phyloP scores from a whole-genome alignment of 805 yeast genomes.

The Cyberlindnera meyerae region DNA sequence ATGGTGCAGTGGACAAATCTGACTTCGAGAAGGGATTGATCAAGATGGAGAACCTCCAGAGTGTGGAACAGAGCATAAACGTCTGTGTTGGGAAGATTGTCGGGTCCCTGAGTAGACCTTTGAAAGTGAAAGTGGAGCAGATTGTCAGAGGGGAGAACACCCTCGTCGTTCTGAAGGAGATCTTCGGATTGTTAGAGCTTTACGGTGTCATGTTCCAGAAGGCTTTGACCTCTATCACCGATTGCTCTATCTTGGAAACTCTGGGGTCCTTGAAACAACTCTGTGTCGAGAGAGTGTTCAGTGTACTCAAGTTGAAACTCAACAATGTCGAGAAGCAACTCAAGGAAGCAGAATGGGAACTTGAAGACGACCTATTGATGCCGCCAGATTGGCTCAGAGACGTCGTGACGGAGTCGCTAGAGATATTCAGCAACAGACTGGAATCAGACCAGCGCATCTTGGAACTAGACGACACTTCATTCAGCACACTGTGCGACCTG shows the following conservation, averaged over 20 bases:
- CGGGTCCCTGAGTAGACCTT: conserved; percentile 51
- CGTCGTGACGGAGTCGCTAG: conserved; percentile 56
- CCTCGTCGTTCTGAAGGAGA: conserved; percentile 48
- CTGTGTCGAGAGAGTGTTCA: conserved; percentile 36
- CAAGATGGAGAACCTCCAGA: conserved; percentile 14
- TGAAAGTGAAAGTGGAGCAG: conserved; percentile 63
- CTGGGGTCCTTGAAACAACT: conserved; percentile 31
- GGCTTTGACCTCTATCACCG: conserved; percentile 18
- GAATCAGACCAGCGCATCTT: conserved; percentile 28
- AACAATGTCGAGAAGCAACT: conserved; percentile 15
- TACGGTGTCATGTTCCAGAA: conserved; percentile 62
- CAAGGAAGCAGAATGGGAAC: conserved; percentile 28
- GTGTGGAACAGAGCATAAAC: conserved; percentile 15
- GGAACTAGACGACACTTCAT: conserved; percentile 33
- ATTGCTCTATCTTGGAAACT: conserved; percentile 21
- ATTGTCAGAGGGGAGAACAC: conserved; percentile 60
- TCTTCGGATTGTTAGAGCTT: conserved; percentile 59
- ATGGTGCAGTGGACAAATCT: conserved; percentile 18
- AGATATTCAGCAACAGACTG: conserved; percentile 32
- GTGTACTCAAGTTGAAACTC: conserved; percentile 35
- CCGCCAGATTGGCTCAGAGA: conserved; percentile 82
- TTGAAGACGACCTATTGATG: conserved; percentile 49
- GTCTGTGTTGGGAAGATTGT: conserved; percentile 46
- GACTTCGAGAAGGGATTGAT: conserved; percentile 30
- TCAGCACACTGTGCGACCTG: conserved; percentile 34